These are phyloP conservation scores for Hypoxylon lienhwacheense DNA, from an alignment of 495 filamentous ascomycete species.

Conservation along the genomic window DNA sequence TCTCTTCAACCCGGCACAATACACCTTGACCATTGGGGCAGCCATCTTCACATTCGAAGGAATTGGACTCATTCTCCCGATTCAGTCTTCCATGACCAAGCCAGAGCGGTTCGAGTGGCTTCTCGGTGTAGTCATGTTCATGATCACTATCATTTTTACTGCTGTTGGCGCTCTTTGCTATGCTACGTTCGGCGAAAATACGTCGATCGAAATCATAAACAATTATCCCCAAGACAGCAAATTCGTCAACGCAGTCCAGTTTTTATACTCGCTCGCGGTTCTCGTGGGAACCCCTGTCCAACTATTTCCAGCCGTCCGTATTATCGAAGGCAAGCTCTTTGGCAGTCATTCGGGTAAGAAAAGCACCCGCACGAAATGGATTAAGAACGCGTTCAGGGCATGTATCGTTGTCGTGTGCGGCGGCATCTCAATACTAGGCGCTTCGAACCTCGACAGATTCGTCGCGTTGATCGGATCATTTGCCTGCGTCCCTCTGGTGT, in stretches of 20 bases:
- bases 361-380: conserved; percentile 60
- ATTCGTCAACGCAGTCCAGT: conserved; percentile 66
- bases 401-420: conserved; percentile 53
- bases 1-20: conserved; percentile 62
- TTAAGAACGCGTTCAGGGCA: conserved; percentile 63
- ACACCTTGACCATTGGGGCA: conserved; percentile 64
- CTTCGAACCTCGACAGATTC: conserved; percentile 64
- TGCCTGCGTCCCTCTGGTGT: conserved; percentile 83
- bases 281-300: conserved; percentile 65
- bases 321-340: conserved; percentile 59
- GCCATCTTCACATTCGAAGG: conserved; percentile 71
- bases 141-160: conserved; percentile 66
- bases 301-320: conserved; percentile 64
- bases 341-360: conserved; percentile 59
- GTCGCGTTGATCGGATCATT: conserved; percentile 64
- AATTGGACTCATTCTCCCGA: conserved; percentile 66
- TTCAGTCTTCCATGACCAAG: conserved; percentile 63
- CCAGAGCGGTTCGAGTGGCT: conserved; percentile 61
- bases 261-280: conserved; percentile 66
- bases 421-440: conserved; percentile 54
- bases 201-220: conserved; percentile 63
- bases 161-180: conserved; percentile 66
- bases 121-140: conserved; percentile 60
- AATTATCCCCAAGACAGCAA: conserved; percentile 64
- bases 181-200: conserved; percentile 61